phyloP scores from a whole-genome alignment of 2,329 filamentous ascomycete species.

The Colletotrichum lentis region DNA sequence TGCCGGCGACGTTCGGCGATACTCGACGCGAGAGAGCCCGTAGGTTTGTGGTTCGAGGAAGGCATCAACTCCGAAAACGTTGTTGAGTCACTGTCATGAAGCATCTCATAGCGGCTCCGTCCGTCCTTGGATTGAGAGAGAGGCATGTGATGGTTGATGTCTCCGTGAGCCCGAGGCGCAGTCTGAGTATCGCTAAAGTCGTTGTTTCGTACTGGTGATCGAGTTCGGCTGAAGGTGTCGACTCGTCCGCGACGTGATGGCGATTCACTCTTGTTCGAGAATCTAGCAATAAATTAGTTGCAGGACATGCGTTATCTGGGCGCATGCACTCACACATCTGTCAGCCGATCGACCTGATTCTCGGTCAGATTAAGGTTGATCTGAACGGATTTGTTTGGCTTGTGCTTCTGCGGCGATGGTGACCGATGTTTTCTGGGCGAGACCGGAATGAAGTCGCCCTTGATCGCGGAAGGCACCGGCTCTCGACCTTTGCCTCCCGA shows the following conservation, averaged over 20 bases:
- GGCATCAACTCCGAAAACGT: slow-evolving; percentile 37
- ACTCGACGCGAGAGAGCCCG: slow-evolving; percentile 27
- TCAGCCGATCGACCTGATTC: slow-evolving; percentile 57
- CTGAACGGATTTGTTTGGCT: slow-evolving; percentile 51
- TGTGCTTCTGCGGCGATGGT: slow-evolving; percentile 48
- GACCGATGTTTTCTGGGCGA: slow-evolving; percentile 48
- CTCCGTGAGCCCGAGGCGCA: slow-evolving; percentile 1
- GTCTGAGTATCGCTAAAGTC: slow-evolving; percentile 12
- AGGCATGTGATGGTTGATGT: neutral
- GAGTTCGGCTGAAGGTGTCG: slow-evolving; percentile 38
- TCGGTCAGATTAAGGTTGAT: slow-evolving; percentile 60
- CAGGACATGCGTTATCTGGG: neutral
- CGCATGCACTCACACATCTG: slow-evolving; percentile 52
- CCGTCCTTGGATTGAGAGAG: neutral
- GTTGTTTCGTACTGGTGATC: slow-evolving; percentile 39
- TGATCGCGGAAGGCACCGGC: slow-evolving; percentile 42
- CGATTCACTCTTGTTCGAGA: slow-evolving; percentile 46
- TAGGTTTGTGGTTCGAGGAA: slow-evolving; percentile 9
- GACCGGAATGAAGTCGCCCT: slow-evolving; percentile 50
- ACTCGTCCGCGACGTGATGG: slow-evolving; percentile 41
- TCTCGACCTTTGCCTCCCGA: slow-evolving; percentile 26
- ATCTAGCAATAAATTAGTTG: slow-evolving; percentile 42
- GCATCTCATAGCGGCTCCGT: slow-evolving; percentile 3
- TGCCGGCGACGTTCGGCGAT: slow-evolving; percentile 35
- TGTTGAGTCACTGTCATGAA: slow-evolving; percentile 22